phyloP scores from a whole-genome alignment of 1,284 basidiomycete species.

The Melampsora larici-populina region DNA sequence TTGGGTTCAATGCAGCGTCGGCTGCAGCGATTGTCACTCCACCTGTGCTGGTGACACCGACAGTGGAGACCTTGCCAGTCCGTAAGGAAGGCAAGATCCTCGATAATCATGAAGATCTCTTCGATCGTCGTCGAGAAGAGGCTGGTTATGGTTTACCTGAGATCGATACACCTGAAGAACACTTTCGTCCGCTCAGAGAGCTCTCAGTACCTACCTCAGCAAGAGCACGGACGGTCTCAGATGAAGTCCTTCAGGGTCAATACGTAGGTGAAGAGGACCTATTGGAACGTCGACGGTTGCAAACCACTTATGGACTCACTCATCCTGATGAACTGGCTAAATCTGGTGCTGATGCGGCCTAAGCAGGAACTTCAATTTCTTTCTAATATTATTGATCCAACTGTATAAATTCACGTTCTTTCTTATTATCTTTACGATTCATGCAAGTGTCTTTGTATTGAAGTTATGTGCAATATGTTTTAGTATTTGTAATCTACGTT shows the following conservation, averaged over 20 bases:
- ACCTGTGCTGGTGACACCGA: constrained; percentile 3
- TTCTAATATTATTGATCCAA: too few relatives aligned
- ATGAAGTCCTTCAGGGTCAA: constrained; percentile 14
- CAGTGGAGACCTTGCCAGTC: constrained; percentile 4
- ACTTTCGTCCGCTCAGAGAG: constrained; percentile 34
- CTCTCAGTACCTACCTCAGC: neutral
- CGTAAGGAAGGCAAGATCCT: constrained; percentile 37
- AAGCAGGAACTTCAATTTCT: too few relatives aligned
- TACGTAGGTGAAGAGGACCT: constrained; percentile 42
- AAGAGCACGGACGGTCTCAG: neutral
- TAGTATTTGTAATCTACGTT: too few relatives aligned
- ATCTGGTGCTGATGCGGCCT: neutral
- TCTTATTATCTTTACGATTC: too few relatives aligned
- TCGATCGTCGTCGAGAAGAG: constrained; percentile 42
- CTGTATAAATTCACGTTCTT: too few relatives aligned
- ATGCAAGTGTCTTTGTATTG: too few relatives aligned
- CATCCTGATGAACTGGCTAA: neutral
- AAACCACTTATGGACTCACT: constrained; percentile 35
- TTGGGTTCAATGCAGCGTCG: constrained; percentile 38
- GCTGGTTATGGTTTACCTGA: constrained; percentile 42
- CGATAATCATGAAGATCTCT: constrained; percentile 39
- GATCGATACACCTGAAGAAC: constrained; percentile 41
- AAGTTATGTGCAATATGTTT: too few relatives aligned
- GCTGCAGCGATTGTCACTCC: constrained; percentile 42
- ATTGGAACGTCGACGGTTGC: constrained; percentile 23